Conservation (phyloP, 192 early-diverging fungal species). For the Rhizophlyctis rosea region DNA sequence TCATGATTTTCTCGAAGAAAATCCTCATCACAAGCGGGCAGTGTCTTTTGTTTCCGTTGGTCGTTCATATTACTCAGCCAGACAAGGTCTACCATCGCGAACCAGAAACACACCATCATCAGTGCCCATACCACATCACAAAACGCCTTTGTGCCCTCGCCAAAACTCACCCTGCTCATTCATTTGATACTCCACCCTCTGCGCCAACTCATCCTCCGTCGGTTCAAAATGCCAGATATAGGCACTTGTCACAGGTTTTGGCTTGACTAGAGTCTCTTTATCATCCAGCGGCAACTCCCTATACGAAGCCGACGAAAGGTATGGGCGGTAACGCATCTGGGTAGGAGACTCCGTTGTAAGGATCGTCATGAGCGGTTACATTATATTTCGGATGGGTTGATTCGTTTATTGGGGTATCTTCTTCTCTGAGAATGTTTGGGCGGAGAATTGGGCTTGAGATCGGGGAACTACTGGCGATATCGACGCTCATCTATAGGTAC, state of each 20-base stretch:
- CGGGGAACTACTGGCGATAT: conserved; percentile 77
- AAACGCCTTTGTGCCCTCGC: no score
- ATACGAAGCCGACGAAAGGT: background rate
- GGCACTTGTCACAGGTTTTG: background rate
- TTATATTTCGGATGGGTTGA: no score
- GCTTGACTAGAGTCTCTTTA: background rate
- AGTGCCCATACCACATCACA: no score
- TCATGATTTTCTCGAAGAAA: conserved; percentile 83
- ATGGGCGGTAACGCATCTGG: background rate
- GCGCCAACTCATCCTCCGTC: conserved; percentile 41
- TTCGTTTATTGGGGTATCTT: no score
- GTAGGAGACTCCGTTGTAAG: background rate
- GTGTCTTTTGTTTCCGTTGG: conserved; percentile 53
- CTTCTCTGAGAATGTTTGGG: no score
- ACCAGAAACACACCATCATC: no score
- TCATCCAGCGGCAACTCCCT: background rate
- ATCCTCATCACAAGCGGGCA: conserved; percentile 51
- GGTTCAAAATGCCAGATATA: conserved; percentile 38
- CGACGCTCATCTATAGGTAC: conserved; percentile 85
- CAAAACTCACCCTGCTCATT: conserved; percentile 93
- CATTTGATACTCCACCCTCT: conserved; percentile 91
- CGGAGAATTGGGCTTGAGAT: conserved; percentile 56
- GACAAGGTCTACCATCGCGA: conserved; percentile 51
- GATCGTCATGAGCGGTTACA: no score
- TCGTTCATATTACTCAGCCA: conserved; percentile 74